Evolutionary conservation across 2,329 filamentous ascomycete species (phyloP).

Genomic region (Graphilbum ipis-grandicollis): DNA sequence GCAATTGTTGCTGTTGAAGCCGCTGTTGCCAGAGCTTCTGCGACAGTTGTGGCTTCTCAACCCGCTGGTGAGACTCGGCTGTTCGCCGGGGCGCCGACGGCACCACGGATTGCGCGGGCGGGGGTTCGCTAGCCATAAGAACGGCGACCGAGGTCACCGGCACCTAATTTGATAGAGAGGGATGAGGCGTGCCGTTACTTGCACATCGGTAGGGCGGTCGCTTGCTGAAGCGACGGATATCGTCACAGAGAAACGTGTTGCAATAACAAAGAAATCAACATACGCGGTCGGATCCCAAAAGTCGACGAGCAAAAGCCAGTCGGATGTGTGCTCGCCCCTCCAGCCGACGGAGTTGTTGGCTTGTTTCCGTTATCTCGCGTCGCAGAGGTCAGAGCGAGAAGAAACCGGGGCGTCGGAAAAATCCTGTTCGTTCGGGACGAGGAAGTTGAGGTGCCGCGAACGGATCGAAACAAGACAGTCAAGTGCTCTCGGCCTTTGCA

Average conservation of each 20-base stretch:
- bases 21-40: not conserved
- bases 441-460: too few species aligned
- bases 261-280: not conserved
- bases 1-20: conserved; percentile 1
- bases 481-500: too few species aligned
- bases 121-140: conserved; percentile 6
- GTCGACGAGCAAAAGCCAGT: too few species aligned
- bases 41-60: not conserved
- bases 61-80: not conserved
- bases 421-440: too few species aligned
- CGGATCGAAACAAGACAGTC: too few species aligned
- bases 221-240: not conserved
- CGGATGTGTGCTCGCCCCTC: too few species aligned
- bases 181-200: not conserved
- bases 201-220: conserved; percentile 1
- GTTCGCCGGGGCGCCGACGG: not conserved
- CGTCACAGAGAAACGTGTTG: not conserved
- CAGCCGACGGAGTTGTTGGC: too few species aligned
- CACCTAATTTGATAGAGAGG: not conserved
- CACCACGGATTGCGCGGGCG: conserved; percentile 1
- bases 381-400: too few species aligned
- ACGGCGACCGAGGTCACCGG: not conserved
- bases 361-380: too few species aligned
- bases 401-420: too few species aligned
- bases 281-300: too few species aligned